These are phyloP conservation scores for Plasmodium cynomolgi DNA, from an alignment of 169 alveolate genomes.

Conservation along the genomic window DNA sequence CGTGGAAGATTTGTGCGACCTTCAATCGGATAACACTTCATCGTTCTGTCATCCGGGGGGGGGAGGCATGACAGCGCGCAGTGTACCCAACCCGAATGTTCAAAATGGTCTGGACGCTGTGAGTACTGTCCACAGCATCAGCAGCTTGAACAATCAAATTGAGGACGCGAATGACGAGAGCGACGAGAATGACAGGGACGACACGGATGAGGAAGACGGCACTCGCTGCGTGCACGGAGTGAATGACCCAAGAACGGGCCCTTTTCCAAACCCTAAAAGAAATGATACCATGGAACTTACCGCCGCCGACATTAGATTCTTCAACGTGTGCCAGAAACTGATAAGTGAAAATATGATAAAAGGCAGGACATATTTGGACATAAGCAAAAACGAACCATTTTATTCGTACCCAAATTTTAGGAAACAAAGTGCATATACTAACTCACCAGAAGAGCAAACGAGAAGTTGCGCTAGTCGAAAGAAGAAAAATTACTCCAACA, in stretches of 20 bases:
- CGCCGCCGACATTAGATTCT: conserved; percentile 19
- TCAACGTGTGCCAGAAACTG: conserved; percentile 34
- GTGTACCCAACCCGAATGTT: not conserved
- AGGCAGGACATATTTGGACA: conserved; percentile 1
- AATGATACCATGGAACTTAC: conserved; percentile 24
- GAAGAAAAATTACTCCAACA: conserved; percentile 14
- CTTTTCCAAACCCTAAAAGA: conserved; percentile 43
- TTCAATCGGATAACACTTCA: conserved; percentile 35
- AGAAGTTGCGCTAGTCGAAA: conserved; percentile 13
- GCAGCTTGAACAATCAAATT: not conserved
- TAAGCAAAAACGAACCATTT: conserved; percentile 30
- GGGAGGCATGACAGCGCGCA: conserved; percentile 11
- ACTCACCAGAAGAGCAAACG: conserved; percentile 30
- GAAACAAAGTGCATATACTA: conserved; percentile 27
- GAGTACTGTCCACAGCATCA: not conserved
- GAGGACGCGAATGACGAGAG: not conserved
- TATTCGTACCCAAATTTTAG: conserved; percentile 7
- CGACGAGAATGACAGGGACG: not conserved
- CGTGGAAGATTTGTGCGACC: conserved; percentile 48
- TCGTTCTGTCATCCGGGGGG: not conserved
- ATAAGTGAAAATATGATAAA: conserved; percentile 61
- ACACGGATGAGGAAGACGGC: not conserved
- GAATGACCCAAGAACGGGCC: not conserved
- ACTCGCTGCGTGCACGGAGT: not conserved
- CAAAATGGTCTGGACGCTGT: not conserved